Base-by-base conservation (phyloP, 2,329 filamentous ascomycete species). In the Trichoderma brevicompactum region DNA sequence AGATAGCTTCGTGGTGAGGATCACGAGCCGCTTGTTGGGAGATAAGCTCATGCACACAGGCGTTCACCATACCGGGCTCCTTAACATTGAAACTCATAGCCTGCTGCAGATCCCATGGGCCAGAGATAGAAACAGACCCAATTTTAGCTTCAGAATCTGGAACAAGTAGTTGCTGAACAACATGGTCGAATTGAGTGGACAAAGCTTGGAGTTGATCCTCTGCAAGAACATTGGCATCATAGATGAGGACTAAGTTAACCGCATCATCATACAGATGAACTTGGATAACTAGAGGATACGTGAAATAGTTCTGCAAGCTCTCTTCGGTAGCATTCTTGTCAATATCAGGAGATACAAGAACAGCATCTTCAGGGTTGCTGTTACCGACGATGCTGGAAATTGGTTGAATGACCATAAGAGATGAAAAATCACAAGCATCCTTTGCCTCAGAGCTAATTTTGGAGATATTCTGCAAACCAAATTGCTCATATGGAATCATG, bases 11-110 rank as follows among this genome's bases (percentile, higher is more conserved):
- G 9, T 67, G 58, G 2, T 63, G 52, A 5, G 67, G 67, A 28
- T 59, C 13, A n/a, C 56, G 28, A 6, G 15, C 34, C 10, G 56
- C 64, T 43, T 60, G 46, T 23, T 66, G 50, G 3, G 59, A 44
- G 19, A 69, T 65, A 34, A 69, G 55, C n/a, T 69, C 65, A 36
- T 68, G 63, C 2, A 69, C 50, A 32, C 67, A 82, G 66, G 80
- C 34, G 7, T 10, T 49, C 1, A 64, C 34, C n/a, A 64, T 17
- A 2, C 36, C n/a, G 34, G 43, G 61, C 3, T 64, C 34, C 36
- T 56, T 43, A 5, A 64, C 34, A 17, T 65, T 65, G 19, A 41
- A 65, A 3, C 10, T 12, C 1, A 63, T 62, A 3, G 64, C 55
- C 32, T 55, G 34, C 15, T 63, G 38, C 1, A 65, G 8, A 23